Percentiles rank a stretch among this genome's conserved stretches.
These are phyloP conservation scores for Sugiyamaella marilandica DNA, from an alignment of 805 yeast genomes.

Conservation along the genomic window DNA sequence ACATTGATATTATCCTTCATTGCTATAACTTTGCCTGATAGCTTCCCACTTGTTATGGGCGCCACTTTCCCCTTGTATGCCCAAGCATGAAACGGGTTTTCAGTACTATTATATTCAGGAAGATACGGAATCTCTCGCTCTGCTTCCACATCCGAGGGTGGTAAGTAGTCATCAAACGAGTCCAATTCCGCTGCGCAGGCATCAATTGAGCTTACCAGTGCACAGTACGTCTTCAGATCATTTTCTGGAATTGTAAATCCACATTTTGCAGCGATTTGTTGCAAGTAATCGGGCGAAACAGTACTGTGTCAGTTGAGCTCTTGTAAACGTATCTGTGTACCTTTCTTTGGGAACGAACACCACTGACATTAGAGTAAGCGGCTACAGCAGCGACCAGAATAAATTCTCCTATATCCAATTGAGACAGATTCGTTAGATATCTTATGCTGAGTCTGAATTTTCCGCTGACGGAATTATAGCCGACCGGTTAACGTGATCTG, in stretches of 20 bases:
- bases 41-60: constrained; percentile 24
- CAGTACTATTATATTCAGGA: not conserved
- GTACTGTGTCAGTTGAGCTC: not conserved
- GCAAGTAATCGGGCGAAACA: not conserved
- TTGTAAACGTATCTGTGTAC: not conserved
- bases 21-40: constrained; percentile 31
- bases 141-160: not conserved
- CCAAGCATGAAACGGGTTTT: constrained; percentile 29
- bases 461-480: no score
- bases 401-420: no score
- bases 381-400: no score
- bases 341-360: not conserved
- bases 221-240: not conserved
- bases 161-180: not conserved
- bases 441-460: no score
- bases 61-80: constrained; percentile 29
- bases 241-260: not conserved
- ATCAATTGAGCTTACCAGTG: not conserved
- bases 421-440: no score
- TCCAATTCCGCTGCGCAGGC: not conserved
- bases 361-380: not conserved
- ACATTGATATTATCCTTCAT: constrained; percentile 35
- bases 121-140: not conserved
- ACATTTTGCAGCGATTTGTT: not conserved
- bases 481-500: no score